Base-by-base conservation (phyloP, 2,329 filamentous ascomycete species). In the Uncinocarpus reesii region DNA sequence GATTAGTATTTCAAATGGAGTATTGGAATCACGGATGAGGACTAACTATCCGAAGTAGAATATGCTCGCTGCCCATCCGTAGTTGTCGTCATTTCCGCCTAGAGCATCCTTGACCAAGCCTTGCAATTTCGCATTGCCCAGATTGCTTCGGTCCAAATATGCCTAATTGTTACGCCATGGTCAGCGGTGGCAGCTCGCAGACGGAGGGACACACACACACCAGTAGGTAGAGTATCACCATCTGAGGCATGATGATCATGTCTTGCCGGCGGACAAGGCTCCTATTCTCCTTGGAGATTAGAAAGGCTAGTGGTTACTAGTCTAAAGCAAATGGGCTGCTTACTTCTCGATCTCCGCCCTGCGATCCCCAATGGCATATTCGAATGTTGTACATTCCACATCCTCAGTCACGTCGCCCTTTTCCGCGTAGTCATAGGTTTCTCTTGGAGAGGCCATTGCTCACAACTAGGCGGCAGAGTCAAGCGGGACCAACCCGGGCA, bases 31-130 rank as follows among this genome's bases (percentile, higher is more conserved):
- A 7, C 15, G 5, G 28, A 4, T 11, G 7, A 24, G 18, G 3
- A 52, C 52, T 43, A 4, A 54, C 52, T 52, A 54, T 52, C 50
- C 52, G 34, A 54, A 52, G 26, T 54, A 52, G 35, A 54, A 53
- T 23, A 52, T 49, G 44, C 52, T 52, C 15, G 45, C 52, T 15
- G 50, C 52, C 50, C 52, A 54, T 18, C 41, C 31, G 28, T 51
- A 54, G 32, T 51, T 34, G 16, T 50, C 45, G 21, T 50, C 47
- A 26, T 48, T 50, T 16, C 37, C 47, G 21, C 43, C 16, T 11
- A 54, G 32, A n/a, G 24, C 47, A 8, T 54, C 50, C 16, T 52
- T 37, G 10, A 48, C 43, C 16, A 54, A 16, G 7, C 50, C 52
- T 37, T 50, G 52, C 13, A 54, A 41, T 29, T 52, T 54, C 4